Evolutionary conservation across 257 asterid species (phyloP), one percentile per base, ranked within the genome.

Genomic region (Ocimum tenuiflorum): DNA sequence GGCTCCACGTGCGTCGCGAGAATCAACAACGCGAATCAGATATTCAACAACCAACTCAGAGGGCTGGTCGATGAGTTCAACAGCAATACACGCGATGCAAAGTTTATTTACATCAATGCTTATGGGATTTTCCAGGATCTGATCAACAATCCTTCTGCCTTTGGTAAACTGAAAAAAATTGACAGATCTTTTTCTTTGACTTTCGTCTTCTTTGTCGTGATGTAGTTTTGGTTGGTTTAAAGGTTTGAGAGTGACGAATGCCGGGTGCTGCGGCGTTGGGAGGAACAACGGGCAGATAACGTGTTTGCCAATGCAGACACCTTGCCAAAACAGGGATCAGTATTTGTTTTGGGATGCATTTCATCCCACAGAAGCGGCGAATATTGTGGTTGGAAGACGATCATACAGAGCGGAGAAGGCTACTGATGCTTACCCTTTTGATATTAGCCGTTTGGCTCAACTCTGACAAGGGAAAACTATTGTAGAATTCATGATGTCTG

Each of bases 251-350:
- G 97, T 92, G 52, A 84, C 89, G 7, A 92, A 92, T 45, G 85
- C 86, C 0, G 97, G 99, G 15, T 92, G 99, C 36, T 92, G 99
- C 31, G 99, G 99, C 0, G 95, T 89, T 11, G 99, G 99, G 48
- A 76, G 97, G 76, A 92, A 92, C 75, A 92, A 85, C 4, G 99
- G 97, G n/a, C 99, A 92, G 70, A 84, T 92, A 5, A 92, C 99
- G 3, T 92, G 97, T 22, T 89, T 92, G 3, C 99, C 99, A 0
- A 4, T 73, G 0, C 99, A 86, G 51, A 71, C 68, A 1, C 77
- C 99, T 1, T 92, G 99, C 75, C 75, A 6, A 12, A 89, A 87
- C 61, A 81, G 99, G 33, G 46, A 84, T 9, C 79, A 84, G 8
- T 75, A 89, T 48, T 2, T 89, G 23, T 89, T 92, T 24, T 92